Percentiles rank a stretch among this genome's conserved stretches.
phyloP scores from a whole-genome alignment of 2,329 filamentous ascomycete genomes.

The Elsinoe perseae region DNA sequence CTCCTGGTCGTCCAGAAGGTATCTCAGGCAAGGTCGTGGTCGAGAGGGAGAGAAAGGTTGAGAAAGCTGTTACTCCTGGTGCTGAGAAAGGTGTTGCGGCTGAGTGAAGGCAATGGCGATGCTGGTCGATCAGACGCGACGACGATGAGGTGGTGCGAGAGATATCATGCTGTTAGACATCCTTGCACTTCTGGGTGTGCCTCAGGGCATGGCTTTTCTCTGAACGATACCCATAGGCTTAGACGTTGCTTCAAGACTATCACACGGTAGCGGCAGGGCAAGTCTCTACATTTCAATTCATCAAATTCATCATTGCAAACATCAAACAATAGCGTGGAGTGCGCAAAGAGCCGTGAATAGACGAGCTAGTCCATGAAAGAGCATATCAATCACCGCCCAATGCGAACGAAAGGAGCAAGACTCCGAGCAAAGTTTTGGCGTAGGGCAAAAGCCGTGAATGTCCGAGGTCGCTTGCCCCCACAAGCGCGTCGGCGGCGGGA shows the following conservation, averaged over 20 bases:
- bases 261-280: neutral
- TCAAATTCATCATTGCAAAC: neutral
- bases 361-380: too few relatives aligned
- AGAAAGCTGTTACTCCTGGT: constrained; percentile 5
- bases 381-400: too few relatives aligned
- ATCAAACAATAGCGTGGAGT: too few relatives aligned
- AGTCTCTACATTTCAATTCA: neutral
- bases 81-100: neutral
- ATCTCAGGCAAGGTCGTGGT: neutral
- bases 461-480: neutral
- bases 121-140: neutral
- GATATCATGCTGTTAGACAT: neutral
- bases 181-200: neutral
- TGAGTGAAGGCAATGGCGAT: neutral
- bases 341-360: too few relatives aligned
- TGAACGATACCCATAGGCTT: neutral
- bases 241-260: neutral
- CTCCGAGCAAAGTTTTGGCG: neutral
- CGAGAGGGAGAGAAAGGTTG: neutral
- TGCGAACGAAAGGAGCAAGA: neutral
- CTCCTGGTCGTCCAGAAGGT: neutral
- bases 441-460: neutral
- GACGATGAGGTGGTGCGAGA: neutral
- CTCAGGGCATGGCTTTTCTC: neutral
- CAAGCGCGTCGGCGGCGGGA: too few relatives aligned